Evolutionary conservation across 768 basidiomycete genomes (phyloP).

Genomic region (Tricholoma matsutake): DNA sequence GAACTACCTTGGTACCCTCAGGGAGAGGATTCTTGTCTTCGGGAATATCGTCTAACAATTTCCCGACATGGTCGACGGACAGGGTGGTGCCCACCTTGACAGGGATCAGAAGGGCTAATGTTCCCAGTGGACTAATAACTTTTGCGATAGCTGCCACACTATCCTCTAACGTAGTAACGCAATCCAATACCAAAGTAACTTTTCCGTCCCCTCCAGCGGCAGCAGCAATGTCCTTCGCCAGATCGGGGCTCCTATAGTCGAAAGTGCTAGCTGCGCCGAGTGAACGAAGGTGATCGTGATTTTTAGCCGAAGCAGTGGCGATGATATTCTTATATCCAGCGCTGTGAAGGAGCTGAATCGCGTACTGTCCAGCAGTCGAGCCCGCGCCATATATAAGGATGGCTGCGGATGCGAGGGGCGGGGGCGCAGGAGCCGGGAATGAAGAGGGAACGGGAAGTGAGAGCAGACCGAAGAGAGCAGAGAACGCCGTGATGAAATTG

Average conservation of each 20-base stretch:
- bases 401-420: conserved; percentile 24
- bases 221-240: conserved; percentile 26
- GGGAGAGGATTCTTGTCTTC: conserved; percentile 36
- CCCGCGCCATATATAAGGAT: conserved; percentile 44
- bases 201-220: conserved; percentile 25
- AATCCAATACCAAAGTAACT: conserved; percentile 31
- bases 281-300: conserved; percentile 16
- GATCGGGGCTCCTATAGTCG: conserved; percentile 31
- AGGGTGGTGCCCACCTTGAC: conserved; percentile 43
- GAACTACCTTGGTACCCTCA: conserved; percentile 31
- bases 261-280: conserved; percentile 36
- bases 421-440: conserved; percentile 27
- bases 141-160: conserved; percentile 36
- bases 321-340: conserved; percentile 39
- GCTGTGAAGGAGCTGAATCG: conserved; percentile 31
- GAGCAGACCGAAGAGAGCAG: conserved; percentile 35
- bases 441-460: conserved; percentile 29
- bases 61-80: conserved; percentile 23
- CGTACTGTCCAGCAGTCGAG: conserved; percentile 35
- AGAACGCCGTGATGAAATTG: conserved; percentile 39
- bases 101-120: conserved; percentile 42
- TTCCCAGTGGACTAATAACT: conserved; percentile 35
- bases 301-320: conserved; percentile 33
- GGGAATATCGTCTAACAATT: conserved; percentile 33
- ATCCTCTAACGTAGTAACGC: conserved; percentile 25